These are phyloP conservation scores for Solioccasus polychromus DNA, from an alignment of 768 basidiomycete genomes.

Conservation along the genomic window DNA sequence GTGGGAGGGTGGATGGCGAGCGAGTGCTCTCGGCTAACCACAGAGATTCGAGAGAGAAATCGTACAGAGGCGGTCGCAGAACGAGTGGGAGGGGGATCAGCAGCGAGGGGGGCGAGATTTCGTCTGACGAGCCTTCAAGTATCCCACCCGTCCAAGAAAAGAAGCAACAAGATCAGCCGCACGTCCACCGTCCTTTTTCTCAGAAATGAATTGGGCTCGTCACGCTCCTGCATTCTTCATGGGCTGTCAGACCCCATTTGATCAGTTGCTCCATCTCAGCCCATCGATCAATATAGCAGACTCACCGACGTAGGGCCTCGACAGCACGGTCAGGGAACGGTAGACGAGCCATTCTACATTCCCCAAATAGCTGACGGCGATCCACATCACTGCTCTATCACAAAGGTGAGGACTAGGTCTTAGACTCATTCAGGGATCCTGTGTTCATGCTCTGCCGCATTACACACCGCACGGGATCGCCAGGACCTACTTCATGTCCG, in stretches of 20 bases:
- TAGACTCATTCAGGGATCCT: conserved; percentile 4
- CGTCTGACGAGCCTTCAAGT: neutral
- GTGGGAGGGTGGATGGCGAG: too few species aligned
- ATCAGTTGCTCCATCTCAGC: neutral
- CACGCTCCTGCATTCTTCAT: conserved; percentile 6
- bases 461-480: too few species aligned
- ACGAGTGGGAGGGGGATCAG: neutral
- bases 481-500: conserved; percentile 5
- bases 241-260: neutral
- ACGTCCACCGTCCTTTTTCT: neutral
- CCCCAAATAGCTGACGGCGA: too few species aligned
- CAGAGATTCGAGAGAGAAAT: too few species aligned
- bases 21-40: too few species aligned
- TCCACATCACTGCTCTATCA: too few species aligned
- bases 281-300: neutral
- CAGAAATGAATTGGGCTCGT: neutral
- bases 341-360: conserved; percentile 1
- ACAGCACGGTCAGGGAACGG: neutral
- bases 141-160: neutral
- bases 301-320: neutral
- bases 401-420: neutral
- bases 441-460: too few species aligned
- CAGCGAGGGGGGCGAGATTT: neutral
- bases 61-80: too few species aligned
- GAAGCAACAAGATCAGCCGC: neutral